phyloP scores from a whole-genome alignment of 768 basidiomycete genomes.

The Auricularia auricula-judae region DNA sequence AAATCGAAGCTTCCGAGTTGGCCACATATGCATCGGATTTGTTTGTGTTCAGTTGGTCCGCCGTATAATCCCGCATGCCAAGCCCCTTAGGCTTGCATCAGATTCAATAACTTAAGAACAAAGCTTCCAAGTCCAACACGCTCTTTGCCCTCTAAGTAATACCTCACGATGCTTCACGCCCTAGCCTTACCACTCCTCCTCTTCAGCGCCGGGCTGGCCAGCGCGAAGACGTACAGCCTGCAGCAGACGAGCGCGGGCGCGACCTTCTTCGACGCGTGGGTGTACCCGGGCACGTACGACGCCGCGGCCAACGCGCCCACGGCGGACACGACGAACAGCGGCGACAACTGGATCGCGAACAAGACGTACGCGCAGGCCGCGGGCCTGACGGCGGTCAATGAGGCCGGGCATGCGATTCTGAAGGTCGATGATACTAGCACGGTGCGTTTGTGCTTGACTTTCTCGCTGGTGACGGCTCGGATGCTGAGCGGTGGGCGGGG shows the following conservation, averaged over 20 bases:
- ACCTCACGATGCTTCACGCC: too few species aligned
- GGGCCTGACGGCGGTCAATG: slow-evolving; percentile 14
- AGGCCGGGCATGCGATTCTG: slow-evolving; percentile 21
- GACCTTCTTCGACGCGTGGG: background rate
- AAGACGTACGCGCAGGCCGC: background rate
- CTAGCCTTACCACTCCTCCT: background rate
- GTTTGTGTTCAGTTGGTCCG: too few species aligned
- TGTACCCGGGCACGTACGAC: background rate
- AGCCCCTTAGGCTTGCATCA: too few species aligned
- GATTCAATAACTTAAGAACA: too few species aligned
- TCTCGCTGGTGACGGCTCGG: background rate
- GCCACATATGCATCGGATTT: too few species aligned
- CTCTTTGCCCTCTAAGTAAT: too few species aligned
- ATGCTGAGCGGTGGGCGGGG: slow-evolving; percentile 10
- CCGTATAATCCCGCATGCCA: too few species aligned
- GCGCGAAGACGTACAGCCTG: background rate
- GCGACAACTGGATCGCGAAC: background rate
- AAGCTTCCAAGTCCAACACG: too few species aligned
- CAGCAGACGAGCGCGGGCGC: background rate
- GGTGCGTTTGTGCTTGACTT: slow-evolving; percentile 1
- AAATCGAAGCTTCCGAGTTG: too few species aligned
- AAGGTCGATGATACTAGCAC: slow-evolving; percentile 19
- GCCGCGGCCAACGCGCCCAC: background rate
- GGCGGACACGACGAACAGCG: background rate
- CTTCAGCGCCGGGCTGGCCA: background rate